Conservation (phyloP, 2,329 filamentous ascomycete genomes). For the Aspergillus sp. region DNA sequence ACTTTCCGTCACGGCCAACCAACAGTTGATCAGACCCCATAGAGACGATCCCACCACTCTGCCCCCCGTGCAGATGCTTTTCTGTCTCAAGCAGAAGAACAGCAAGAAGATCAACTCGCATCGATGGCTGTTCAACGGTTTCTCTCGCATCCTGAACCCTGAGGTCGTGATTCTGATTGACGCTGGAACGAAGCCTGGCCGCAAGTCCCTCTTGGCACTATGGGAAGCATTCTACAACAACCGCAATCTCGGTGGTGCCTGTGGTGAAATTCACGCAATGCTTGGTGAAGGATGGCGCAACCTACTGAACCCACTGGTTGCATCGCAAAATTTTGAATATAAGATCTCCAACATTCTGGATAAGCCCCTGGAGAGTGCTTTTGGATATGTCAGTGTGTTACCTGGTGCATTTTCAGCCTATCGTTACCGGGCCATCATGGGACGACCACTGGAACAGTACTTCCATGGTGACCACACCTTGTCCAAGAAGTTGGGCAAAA, state of each 20-base stretch:
- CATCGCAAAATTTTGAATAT: conserved; percentile 97
- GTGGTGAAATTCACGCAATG: conserved; percentile 97
- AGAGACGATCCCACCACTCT: conserved; percentile 75
- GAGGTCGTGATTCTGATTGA: conserved; percentile 93
- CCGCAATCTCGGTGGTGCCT: conserved; percentile 93
- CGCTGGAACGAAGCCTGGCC: conserved; percentile 89
- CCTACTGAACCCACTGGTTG: conserved; percentile 85
- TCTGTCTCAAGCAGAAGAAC: conserved; percentile 97
- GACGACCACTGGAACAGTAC: conserved; percentile 89
- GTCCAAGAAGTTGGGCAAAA: conserved; percentile 87
- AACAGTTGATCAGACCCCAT: conserved; percentile 85
- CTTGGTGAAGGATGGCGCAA: conserved; percentile 81
- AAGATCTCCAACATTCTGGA: conserved; percentile 99
- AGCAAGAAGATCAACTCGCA: conserved; percentile 99
- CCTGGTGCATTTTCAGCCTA: conserved; percentile 97
- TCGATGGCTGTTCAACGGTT: conserved; percentile 94
- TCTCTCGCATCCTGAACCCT: conserved; percentile 89
- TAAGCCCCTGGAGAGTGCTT: conserved; percentile 90
- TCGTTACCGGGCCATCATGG: conserved; percentile 94
- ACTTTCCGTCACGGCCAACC: conserved; percentile 84
- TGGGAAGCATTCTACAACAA: conserved; percentile 99
- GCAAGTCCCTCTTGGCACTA: conserved; percentile 78
- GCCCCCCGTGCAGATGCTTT: conserved; percentile 95
- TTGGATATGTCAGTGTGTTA: conserved; percentile 93
- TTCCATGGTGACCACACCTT: conserved; percentile 98